A percentile compares a stretch with the other conserved stretches of the same genome.
These are phyloP conservation scores for Aspergillus sp. DNA, from an alignment of 2,329 filamentous ascomycete species.

Conservation along the genomic window DNA sequence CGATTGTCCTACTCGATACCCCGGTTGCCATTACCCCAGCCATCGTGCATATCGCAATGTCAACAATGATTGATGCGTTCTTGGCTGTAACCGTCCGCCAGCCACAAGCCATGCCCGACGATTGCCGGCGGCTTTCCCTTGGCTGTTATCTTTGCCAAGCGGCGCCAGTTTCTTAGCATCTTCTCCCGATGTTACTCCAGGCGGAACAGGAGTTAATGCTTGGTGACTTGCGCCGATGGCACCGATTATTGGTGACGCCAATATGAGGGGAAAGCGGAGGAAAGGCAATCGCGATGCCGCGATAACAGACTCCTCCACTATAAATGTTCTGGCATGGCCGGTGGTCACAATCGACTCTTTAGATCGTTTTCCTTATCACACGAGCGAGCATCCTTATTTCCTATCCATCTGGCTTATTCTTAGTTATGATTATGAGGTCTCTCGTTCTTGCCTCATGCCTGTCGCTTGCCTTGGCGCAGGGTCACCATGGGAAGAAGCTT, in stretches of 20 bases:
- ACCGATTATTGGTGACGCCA: neutral
- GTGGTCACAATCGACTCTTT: neutral
- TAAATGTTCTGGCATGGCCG: neutral
- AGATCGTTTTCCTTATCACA: neutral
- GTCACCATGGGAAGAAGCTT: constrained; percentile 5
- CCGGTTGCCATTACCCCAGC: no score
- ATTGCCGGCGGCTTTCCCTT: neutral
- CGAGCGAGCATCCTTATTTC: neutral
- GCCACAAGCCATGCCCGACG: neutral
- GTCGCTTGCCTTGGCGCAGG: constrained; percentile 9
- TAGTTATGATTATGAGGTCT: constrained; percentile 11
- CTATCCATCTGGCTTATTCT: neutral
- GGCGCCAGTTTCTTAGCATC: constrained; percentile 6
- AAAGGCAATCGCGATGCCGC: neutral
- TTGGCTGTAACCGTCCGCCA: constrained; percentile 1
- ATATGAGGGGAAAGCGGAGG: neutral
- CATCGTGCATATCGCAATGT: neutral
- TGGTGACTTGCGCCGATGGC: neutral
- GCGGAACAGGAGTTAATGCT: constrained; percentile 3
- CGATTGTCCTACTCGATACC: no score
- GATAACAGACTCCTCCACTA: neutral
- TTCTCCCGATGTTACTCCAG: constrained; percentile 10
- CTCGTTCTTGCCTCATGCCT: constrained; percentile 8
- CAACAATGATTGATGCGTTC: neutral
- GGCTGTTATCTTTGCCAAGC: constrained; percentile 16